Conservation (phyloP, 2,329 filamentous ascomycete genomes). For the Pseudogymnoascus sp. region DNA sequence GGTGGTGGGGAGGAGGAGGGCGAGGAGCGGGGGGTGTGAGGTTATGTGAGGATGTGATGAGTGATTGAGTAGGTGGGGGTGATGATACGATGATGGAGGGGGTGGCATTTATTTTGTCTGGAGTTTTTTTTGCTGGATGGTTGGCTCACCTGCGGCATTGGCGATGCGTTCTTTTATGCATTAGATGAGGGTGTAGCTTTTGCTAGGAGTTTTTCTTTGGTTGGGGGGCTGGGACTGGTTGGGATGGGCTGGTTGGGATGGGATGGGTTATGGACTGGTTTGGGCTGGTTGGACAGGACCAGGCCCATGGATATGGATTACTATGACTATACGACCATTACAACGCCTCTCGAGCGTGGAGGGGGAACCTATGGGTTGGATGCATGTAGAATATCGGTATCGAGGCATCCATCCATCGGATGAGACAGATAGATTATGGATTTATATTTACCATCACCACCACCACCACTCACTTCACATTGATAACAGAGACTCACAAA, state of each 20-base stretch:
- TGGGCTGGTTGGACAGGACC: not conserved
- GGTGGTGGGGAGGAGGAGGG: conserved; percentile 45
- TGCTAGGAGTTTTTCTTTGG: not conserved
- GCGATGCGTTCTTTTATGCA: not conserved
- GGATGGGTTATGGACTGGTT: not conserved
- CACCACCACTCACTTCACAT: too few relatives aligned
- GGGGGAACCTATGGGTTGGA: not conserved
- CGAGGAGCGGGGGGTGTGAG: conserved; percentile 54
- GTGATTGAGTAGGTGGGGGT: too few relatives aligned
- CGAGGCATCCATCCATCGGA: too few relatives aligned
- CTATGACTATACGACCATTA: not conserved
- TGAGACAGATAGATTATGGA: too few relatives aligned
- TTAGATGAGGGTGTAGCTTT: not conserved
- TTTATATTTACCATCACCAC: too few relatives aligned
- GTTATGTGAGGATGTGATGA: conserved; percentile 48
- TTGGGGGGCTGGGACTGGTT: not conserved
- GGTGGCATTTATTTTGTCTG: not conserved
- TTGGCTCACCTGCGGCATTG: not conserved
- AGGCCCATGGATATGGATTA: not conserved
- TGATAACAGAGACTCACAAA: too few relatives aligned
- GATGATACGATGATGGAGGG: too few relatives aligned
- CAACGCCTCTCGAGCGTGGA: not conserved
- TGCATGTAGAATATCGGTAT: not conserved
- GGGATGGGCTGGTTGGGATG: not conserved
- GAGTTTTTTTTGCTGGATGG: not conserved